phyloP scores from a whole-genome alignment of 441 rosid genomes.

The Croton laevigatus region DNA sequence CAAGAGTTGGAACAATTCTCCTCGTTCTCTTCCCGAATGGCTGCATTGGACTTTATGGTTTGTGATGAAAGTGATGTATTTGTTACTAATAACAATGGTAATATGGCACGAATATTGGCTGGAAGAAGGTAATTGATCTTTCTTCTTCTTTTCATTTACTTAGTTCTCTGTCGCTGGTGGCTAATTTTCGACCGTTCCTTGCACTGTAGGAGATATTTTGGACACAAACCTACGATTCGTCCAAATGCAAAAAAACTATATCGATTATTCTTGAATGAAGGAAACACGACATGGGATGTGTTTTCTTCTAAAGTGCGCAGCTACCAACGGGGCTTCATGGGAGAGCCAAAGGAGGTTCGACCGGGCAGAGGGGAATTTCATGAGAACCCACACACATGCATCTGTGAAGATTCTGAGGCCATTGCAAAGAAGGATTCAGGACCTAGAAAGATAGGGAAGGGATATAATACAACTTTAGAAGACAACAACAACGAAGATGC shows the following conservation, averaged over 20 bases:
- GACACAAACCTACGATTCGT: conserved; percentile 92
- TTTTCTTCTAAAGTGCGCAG: conserved; percentile 72
- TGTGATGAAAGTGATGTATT: conserved; percentile 96
- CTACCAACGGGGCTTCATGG: conserved; percentile 90
- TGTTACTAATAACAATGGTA: conserved; percentile 96
- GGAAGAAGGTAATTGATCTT: conserved; percentile 66
- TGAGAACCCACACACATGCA: conserved; percentile 89
- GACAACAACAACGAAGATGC: conserved; percentile 38
- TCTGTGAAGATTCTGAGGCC: conserved; percentile 64
- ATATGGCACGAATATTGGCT: conserved; percentile 95
- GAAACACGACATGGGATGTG: conserved; percentile 79
- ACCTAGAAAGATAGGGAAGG: conserved; percentile 50
- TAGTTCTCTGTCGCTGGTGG: not conserved
- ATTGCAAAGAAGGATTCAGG: conserved; percentile 35
- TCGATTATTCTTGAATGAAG: conserved; percentile 60
- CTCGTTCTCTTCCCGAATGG: conserved; percentile 88
- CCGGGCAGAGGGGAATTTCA: conserved; percentile 98
- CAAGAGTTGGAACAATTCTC: conserved; percentile 73
- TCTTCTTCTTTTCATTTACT: not conserved
- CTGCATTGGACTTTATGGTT: conserved; percentile 94
- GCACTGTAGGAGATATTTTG: conserved; percentile 76
- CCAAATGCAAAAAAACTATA: conserved; percentile 89
- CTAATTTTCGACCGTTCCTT: conserved; percentile 17
- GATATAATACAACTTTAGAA: conserved; percentile 27
- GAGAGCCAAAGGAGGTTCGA: conserved; percentile 90